Conservation (phyloP, 106 monocot species). For the Platanthera zijinensis region DNA sequence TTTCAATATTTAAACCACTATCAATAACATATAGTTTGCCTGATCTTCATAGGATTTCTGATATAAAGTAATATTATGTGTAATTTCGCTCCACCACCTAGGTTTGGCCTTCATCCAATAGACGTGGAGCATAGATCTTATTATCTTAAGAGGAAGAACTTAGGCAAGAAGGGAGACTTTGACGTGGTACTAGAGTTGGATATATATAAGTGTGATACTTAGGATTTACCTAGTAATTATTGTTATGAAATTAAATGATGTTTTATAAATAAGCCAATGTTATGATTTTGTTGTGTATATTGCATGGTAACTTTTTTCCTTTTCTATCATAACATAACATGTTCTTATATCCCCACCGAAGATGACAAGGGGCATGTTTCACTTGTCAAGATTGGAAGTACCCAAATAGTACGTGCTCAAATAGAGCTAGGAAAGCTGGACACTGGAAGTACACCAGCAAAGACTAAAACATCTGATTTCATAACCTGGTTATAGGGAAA, state of each 20-base stretch:
- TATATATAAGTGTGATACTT: slow-evolving; percentile 78
- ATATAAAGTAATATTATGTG: too few species aligned
- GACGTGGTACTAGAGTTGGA: slow-evolving; percentile 75
- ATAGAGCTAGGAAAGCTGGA: slow-evolving; percentile 68
- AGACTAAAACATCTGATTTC: slow-evolving; percentile 42
- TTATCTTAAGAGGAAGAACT: slow-evolving; percentile 62
- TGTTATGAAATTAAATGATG: not conserved
- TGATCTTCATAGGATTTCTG: too few species aligned
- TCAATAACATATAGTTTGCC: too few species aligned
- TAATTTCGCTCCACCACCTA: slow-evolving; percentile 52
- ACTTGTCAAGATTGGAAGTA: slow-evolving; percentile 62
- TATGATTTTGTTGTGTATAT: not conserved
- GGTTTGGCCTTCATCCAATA: slow-evolving; percentile 77
- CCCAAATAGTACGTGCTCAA: slow-evolving; percentile 65
- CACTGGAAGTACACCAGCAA: slow-evolving; percentile 93
- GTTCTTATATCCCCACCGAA: slow-evolving; percentile 36
- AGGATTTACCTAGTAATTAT: slow-evolving; percentile 80
- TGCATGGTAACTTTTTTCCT: not conserved
- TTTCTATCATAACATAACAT: slow-evolving; percentile 24
- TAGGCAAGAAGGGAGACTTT: slow-evolving; percentile 32
- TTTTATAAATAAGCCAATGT: not conserved
- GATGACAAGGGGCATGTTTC: slow-evolving; percentile 89
- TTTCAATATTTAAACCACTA: too few species aligned
- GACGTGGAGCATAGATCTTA: slow-evolving; percentile 65
- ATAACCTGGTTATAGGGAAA: slow-evolving; percentile 50